Percentiles rank a stretch among this genome's conserved stretches.
phyloP scores from a whole-genome alignment of 306 rosid species.

The Quercus dentata region DNA sequence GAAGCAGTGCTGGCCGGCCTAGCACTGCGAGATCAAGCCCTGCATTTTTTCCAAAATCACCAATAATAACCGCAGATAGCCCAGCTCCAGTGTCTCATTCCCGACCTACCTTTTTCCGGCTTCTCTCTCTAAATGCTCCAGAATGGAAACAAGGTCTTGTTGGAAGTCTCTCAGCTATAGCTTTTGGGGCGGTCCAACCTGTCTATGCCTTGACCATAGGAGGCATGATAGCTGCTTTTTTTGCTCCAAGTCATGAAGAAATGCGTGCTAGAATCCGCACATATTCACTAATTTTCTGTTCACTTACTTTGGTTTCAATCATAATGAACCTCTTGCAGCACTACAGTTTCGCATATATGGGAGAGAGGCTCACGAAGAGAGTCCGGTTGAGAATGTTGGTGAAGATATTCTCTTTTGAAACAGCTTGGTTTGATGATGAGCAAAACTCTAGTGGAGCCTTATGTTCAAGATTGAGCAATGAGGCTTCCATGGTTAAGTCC shows the following conservation, averaged over 20 bases:
- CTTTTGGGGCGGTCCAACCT: slow-evolving; percentile 86
- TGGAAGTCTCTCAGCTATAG: slow-evolving; percentile 74
- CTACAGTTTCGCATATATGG: slow-evolving; percentile 85
- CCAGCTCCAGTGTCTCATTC: slow-evolving; percentile 30
- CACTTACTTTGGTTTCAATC: slow-evolving; percentile 71
- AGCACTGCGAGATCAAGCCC: slow-evolving; percentile 81
- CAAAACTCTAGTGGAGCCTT: slow-evolving; percentile 81
- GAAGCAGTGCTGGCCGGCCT: slow-evolving; percentile 67
- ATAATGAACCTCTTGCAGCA: slow-evolving; percentile 77
- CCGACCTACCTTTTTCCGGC: slow-evolving; percentile 68
- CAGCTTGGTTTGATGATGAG: slow-evolving; percentile 94
- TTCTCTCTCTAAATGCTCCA: slow-evolving; percentile 63
- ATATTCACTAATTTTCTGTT: slow-evolving; percentile 61
- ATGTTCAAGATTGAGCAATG: slow-evolving; percentile 83
- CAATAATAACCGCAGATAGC: slow-evolving; percentile 35
- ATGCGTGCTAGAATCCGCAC: slow-evolving; percentile 62
- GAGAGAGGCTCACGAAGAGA: slow-evolving; percentile 71
- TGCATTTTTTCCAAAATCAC: slow-evolving; percentile 53
- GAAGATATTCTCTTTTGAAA: slow-evolving; percentile 80
- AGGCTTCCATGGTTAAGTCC: slow-evolving; percentile 88
- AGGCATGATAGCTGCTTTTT: slow-evolving; percentile 91
- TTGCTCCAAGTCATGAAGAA: slow-evolving; percentile 65
- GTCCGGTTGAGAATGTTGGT: slow-evolving; percentile 67
- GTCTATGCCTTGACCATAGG: slow-evolving; percentile 83
- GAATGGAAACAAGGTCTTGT: slow-evolving; percentile 89